Conservation (phyloP, 371 early-diverging fungal species). For the Mortierella polycephala region DNA sequence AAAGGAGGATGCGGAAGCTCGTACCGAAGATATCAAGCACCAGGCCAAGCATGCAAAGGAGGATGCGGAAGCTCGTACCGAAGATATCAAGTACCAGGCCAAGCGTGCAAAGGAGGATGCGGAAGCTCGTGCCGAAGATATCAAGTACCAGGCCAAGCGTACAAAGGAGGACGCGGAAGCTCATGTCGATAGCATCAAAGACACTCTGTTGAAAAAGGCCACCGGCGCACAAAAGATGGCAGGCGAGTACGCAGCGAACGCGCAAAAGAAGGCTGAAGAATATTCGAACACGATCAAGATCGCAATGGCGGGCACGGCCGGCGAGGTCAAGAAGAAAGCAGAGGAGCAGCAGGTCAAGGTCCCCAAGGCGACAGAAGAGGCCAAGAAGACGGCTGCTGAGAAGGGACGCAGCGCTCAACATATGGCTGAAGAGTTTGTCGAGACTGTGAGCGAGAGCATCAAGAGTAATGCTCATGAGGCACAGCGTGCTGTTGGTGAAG, state of each 20-base stretch:
- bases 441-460: constrained; percentile 14
- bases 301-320: constrained; percentile 2
- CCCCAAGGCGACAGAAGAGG: no score
- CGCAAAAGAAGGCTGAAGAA: constrained; percentile 15
- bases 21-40: background rate
- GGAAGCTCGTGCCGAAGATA: background rate
- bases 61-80: background rate
- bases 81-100: background rate
- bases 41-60: constrained; percentile 5
- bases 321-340: constrained; percentile 11
- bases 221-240: constrained; percentile 15
- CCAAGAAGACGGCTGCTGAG: constrained; percentile 2
- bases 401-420: constrained; percentile 27
- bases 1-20: constrained; percentile 1
- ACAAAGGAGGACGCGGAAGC: background rate
- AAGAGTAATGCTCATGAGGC: constrained; percentile 25
- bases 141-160: background rate
- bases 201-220: constrained; percentile 17
- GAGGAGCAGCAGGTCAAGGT: background rate
- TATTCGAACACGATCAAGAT: constrained; percentile 19
- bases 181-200: constrained; percentile 18
- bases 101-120: background rate
- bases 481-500: constrained; percentile 15
- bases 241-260: constrained; percentile 14
- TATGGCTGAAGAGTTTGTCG: constrained; percentile 20